Percentiles rank a stretch among this genome's conserved stretches.
phyloP scores from a whole-genome alignment of 345 rosid genomes.

The Gossypium anomalum region DNA sequence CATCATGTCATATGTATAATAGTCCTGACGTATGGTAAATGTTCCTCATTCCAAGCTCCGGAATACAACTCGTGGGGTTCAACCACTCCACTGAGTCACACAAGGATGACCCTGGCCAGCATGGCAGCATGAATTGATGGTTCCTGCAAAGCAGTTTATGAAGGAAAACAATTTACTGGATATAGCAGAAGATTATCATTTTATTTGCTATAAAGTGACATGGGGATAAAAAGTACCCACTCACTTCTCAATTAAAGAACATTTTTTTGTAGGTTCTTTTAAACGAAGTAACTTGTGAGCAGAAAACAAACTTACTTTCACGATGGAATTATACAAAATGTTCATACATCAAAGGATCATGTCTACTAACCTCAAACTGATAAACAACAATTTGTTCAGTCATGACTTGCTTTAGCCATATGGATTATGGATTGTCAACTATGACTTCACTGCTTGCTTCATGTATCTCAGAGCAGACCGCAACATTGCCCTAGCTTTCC shows the following conservation, averaged over 20 bases:
- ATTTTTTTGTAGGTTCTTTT: not conserved
- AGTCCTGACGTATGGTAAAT: not conserved
- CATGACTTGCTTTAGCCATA: conserved; percentile 9
- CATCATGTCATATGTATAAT: not conserved
- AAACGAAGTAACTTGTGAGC: not conserved
- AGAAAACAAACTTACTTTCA: not conserved
- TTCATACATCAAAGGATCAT: not conserved
- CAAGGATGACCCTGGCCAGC: not conserved
- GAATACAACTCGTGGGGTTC: not conserved
- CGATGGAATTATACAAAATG: not conserved
- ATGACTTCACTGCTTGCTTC: conserved; percentile 59
- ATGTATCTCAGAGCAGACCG: conserved; percentile 90
- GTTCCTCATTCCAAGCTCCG: not conserved
- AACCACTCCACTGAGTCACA: not conserved
- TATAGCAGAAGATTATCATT: not conserved
- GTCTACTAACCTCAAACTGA: conserved; percentile 27
- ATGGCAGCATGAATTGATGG: not conserved
- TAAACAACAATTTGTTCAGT: not conserved
- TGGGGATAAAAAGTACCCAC: not conserved
- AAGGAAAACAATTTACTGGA: not conserved
- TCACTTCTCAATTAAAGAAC: not conserved
- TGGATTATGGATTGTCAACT: conserved; percentile 17
- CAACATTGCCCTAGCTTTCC: conserved; percentile 91
- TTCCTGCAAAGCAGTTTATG: conserved; percentile 18
- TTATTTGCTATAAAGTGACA: not conserved